A percentile compares a stretch with the other conserved stretches of the same genome.
Evolutionary conservation across 176 grass and related monocot genomes (phyloP).

Genomic region (Themeda triandra): DNA sequence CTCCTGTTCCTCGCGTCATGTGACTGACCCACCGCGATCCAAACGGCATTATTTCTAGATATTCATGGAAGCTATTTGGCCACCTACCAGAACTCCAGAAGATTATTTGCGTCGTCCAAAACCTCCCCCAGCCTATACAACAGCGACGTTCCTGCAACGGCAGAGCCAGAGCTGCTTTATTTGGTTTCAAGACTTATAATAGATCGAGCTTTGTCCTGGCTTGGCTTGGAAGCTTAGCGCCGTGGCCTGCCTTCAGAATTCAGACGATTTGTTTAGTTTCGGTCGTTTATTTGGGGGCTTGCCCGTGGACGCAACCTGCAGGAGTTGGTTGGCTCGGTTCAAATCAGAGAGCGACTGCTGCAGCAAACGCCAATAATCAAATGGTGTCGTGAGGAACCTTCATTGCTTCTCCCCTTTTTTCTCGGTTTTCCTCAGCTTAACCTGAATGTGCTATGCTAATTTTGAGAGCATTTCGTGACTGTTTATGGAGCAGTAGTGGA

Average conservation of each 20-base stretch:
- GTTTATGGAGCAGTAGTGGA: neutral
- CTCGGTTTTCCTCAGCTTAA: neutral
- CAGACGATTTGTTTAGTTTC: neutral
- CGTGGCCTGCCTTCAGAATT: neutral
- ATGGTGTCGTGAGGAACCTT: conserved; percentile 33
- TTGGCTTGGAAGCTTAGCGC: neutral
- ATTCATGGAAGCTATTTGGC: neutral
- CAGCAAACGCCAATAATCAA: neutral
- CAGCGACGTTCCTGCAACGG: conserved; percentile 7
- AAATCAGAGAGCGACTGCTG: conserved; percentile 30
- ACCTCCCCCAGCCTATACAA: neutral
- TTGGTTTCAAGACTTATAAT: neutral
- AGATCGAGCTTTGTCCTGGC: neutral
- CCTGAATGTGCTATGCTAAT: neutral
- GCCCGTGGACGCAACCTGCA: neutral
- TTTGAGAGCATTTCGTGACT: neutral
- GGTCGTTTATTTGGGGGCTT: neutral
- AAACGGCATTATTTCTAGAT: neutral
- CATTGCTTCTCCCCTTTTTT: neutral
- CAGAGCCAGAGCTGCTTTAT: neutral
- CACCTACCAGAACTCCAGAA: neutral
- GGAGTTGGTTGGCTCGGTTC: neutral
- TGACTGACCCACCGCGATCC: neutral
- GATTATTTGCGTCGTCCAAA: conserved; percentile 4
- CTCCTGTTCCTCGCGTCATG: neutral